These are phyloP conservation scores for Kwoniella sp. DNA, from an alignment of 768 basidiomycete genomes.

Conservation along the genomic window DNA sequence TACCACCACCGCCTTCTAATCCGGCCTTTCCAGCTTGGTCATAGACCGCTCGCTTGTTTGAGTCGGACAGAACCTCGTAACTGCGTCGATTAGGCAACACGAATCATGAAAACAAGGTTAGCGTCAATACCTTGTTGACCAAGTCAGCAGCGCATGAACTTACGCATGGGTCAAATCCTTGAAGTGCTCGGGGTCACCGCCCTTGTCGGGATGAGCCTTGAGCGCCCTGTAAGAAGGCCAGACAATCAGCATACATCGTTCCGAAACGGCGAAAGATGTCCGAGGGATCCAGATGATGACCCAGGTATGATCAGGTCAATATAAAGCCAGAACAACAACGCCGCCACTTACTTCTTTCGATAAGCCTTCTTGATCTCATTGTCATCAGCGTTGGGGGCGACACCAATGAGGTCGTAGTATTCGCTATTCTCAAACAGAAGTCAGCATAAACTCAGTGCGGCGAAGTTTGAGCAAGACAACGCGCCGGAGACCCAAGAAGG, in stretches of 20 bases:
- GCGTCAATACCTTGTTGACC: not conserved
- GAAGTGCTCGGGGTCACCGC: constrained; percentile 94
- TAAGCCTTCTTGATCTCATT: constrained; percentile 85
- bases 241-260: not conserved
- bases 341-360: constrained; percentile 72
- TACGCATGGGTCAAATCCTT: constrained; percentile 72
- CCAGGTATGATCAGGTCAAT: too few relatives aligned
- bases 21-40: constrained; percentile 93
- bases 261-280: not conserved
- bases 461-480: too few relatives aligned
- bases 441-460: not conserved
- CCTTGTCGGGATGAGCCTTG: constrained; percentile 56
- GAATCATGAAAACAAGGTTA: not conserved
- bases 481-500: too few relatives aligned
- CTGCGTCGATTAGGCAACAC: constrained; percentile 57
- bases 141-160: constrained; percentile 3
- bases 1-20: constrained; percentile 52
- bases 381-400: constrained; percentile 74
- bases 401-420: constrained; percentile 78
- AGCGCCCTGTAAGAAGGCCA: constrained; percentile 7
- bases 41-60: constrained; percentile 62
- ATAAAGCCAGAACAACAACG: too few relatives aligned
- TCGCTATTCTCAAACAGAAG: constrained; percentile 39
- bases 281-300: not conserved
- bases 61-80: constrained; percentile 89